Base-by-base conservation (phyloP, 495 filamentous ascomycete species). In the Trichoderma orchidacearum region DNA sequence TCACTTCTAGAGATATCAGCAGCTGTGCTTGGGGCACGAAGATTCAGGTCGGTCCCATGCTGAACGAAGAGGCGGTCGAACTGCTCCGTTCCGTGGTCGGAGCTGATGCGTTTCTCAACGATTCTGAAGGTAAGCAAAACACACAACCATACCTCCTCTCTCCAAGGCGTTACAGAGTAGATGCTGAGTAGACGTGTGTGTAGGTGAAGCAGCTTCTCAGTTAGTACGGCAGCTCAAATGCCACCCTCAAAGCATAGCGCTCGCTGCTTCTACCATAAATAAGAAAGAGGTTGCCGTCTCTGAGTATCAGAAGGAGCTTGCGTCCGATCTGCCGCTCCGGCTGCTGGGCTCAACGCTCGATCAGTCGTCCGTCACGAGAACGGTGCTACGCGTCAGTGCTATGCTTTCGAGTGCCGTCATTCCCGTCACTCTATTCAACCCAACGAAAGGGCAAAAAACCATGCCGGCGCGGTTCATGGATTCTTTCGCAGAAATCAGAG, bases 361-460 rank as follows among this genome's bases (percentile, higher is more conserved):
- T 18, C 55, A 38, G 7, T 56, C 35, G 17, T 31, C 36, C 18
- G 41, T 56, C 5, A 48, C 55, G 11, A 50, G 13, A 28, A 41
- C 36, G n/a, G 45, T 56, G 23, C 55, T 56, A 12, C 36, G 55
- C 35, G 18, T 56, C 28, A 56, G 55, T 38, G 30, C 55, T 7
- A 56, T 56, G 36, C 55, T 56, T 48, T 56, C 55, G 11, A n/a
- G 23, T 4, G 23, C 36, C 7, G 38, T 31, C 15, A 56, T 56
- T 27, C 55, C 55, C 6, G 55, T 56, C 3, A 38, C 36, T 23
- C 34, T 56, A 5, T 56, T 56, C 32, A 29, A n/a, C 8, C 27
- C 35, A 30, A 11, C 28, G 1, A 53, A 32, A 30, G 15, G 18
- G 4, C 51, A 5, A 21, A 53, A 31, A 28, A 30, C 30, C 11